Evolutionary conservation across 176 grass and related monocot genomes (phyloP).

Genomic region (Metroxylon sagu): DNA sequence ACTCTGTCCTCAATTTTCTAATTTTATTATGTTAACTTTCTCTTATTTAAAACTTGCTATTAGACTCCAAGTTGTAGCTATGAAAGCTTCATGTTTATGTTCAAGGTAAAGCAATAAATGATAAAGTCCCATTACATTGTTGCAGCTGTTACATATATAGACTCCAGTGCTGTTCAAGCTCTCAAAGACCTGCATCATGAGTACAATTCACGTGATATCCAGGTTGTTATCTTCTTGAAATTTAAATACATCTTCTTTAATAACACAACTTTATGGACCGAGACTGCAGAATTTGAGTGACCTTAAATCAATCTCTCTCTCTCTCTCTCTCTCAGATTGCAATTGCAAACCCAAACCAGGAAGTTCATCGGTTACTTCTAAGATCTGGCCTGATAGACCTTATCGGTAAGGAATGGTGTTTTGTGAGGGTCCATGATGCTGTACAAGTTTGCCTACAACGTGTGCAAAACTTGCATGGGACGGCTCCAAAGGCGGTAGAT

Average conservation of each 20-base stretch:
- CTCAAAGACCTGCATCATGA: constrained; percentile 91
- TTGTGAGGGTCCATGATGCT: constrained; percentile 79
- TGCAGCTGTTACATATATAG: constrained; percentile 89
- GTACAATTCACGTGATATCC: constrained; percentile 60
- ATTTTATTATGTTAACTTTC: no score
- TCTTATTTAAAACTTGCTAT: no score
- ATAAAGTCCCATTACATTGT: neutral
- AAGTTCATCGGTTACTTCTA: constrained; percentile 72
- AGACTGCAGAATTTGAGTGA: no score
- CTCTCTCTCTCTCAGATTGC: constrained; percentile 36
- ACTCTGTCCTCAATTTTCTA: no score
- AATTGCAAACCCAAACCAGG: constrained; percentile 69
- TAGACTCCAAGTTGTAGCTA: no score
- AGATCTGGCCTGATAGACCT: constrained; percentile 63
- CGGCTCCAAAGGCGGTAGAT: constrained; percentile 4
- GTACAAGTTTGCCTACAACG: constrained; percentile 88
- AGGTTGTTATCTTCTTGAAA: constrained; percentile 33
- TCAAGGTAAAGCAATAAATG: no score
- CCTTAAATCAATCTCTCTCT: no score
- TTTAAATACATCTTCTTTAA: no score
- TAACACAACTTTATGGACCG: no score
- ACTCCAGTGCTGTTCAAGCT: constrained; percentile 95
- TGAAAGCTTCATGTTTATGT: no score
- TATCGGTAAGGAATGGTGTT: constrained; percentile 71
- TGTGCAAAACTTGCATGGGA: constrained; percentile 29